Conservation (phyloP, 345 rosid species). For the Lepidium africanum region DNA sequence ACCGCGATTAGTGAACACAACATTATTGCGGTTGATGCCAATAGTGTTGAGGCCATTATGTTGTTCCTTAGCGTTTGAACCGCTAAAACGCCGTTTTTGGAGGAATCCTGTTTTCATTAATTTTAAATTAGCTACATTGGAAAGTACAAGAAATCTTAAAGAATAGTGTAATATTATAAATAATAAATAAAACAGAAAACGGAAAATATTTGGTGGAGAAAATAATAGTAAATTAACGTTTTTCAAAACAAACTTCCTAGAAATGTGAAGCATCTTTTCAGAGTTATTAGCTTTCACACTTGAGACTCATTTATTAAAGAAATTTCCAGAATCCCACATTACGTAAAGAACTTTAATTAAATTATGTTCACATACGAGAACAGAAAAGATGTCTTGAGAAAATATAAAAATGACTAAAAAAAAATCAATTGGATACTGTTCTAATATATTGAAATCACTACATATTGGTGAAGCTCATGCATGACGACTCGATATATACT, state of each 20-base stretch:
- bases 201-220: neutral
- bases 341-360: neutral
- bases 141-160: neutral
- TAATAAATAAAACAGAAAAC: too few relatives aligned
- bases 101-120: conserved; percentile 36
- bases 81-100: conserved; percentile 79
- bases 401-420: neutral
- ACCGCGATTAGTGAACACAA: conserved; percentile 69
- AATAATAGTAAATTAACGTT: neutral
- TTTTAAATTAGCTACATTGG: neutral
- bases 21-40: conserved; percentile 83
- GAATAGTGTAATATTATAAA: too few relatives aligned
- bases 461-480: neutral
- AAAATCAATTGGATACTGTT: neutral
- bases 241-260: neutral
- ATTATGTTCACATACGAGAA: neutral
- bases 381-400: neutral
- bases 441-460: neutral
- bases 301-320: neutral
- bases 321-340: neutral
- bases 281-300: conserved; percentile 5
- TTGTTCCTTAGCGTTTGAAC: conserved; percentile 86
- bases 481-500: neutral
- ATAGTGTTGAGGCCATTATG: conserved; percentile 89
- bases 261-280: conserved; percentile 16